Evolutionary conservation across 1,284 basidiomycete species (phyloP).

Genomic region (Cryptococcus hybrid): DNA sequence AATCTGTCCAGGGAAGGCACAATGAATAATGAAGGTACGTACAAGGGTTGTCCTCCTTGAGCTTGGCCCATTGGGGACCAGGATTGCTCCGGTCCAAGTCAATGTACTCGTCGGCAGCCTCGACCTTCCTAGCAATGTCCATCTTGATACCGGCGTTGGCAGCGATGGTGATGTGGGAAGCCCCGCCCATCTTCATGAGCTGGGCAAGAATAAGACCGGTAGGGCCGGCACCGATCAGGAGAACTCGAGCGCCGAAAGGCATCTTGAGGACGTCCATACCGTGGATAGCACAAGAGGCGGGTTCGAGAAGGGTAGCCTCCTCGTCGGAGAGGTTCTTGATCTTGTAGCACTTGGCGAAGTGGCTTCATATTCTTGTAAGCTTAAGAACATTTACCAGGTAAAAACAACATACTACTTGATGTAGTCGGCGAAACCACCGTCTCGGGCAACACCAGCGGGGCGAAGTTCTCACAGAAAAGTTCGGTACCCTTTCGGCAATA

Average conservation of each 20-base stretch:
- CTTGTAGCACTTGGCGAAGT: slow-evolving; percentile 71
- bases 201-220: slow-evolving; percentile 81
- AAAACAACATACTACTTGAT: slow-evolving; percentile 63
- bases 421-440: slow-evolving; percentile 86
- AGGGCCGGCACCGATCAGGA: slow-evolving; percentile 64
- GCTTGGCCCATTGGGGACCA: slow-evolving; percentile 71
- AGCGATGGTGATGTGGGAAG: slow-evolving; percentile 69
- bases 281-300: slow-evolving; percentile 82
- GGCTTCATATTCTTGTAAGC: slow-evolving; percentile 31
- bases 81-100: slow-evolving; percentile 74
- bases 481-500: slow-evolving; percentile 74
- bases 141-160: slow-evolving; percentile 80
- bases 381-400: neutral
- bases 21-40: slow-evolving; percentile 15
- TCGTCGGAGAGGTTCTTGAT: slow-evolving; percentile 81
- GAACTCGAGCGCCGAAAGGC: slow-evolving; percentile 70
- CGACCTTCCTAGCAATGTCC: slow-evolving; percentile 70
- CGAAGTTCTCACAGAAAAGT: slow-evolving; percentile 74
- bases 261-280: slow-evolving; percentile 79
- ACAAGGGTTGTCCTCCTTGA: slow-evolving; percentile 71
- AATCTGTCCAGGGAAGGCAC: neutral
- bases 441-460: slow-evolving; percentile 68
- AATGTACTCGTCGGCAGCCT: slow-evolving; percentile 75
- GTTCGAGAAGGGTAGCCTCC: slow-evolving; percentile 83
- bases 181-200: slow-evolving; percentile 78